Conservation (phyloP, 2,329 filamentous ascomycete species). For the Venturia pyrina region DNA sequence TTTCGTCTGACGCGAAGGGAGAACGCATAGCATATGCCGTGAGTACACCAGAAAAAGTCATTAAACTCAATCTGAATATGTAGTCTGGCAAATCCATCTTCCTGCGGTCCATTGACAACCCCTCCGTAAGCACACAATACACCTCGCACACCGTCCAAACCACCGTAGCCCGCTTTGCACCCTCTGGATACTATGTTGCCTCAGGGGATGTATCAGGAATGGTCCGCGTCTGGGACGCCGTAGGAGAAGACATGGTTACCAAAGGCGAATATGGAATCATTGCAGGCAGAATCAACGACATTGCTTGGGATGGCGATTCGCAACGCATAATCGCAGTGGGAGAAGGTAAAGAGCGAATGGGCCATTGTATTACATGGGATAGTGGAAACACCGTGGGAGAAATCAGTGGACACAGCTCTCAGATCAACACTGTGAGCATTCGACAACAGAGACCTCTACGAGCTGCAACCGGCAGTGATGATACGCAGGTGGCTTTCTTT, state of each 20-base stretch:
- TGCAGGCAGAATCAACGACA: conserved; percentile 86
- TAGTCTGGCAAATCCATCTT: conserved; percentile 96
- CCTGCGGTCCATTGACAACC: conserved; percentile 86
- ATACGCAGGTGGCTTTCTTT: conserved; percentile 82
- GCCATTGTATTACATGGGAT: conserved; percentile 88
- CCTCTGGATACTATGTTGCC: conserved; percentile 89
- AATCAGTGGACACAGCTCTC: conserved; percentile 80
- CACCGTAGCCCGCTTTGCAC: conserved; percentile 87
- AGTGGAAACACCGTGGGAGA: conserved; percentile 94
- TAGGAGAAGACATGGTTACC: conserved; percentile 79
- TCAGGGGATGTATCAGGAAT: conserved; percentile 78
- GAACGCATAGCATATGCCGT: conserved; percentile 90
- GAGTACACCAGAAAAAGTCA: conserved; percentile 27
- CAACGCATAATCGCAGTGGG: conserved; percentile 95
- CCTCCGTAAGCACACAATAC: conserved; percentile 77
- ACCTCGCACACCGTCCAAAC: conserved; percentile 81
- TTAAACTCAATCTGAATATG: not conserved
- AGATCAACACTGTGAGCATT: conserved; percentile 85
- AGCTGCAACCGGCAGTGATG: conserved; percentile 84
- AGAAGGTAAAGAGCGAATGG: conserved; percentile 86
- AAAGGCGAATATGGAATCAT: conserved; percentile 84
- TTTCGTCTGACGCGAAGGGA: conserved; percentile 80
- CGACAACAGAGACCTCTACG: conserved; percentile 82
- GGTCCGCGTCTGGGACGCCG: conserved; percentile 84
- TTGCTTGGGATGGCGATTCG: conserved; percentile 95